These are phyloP conservation scores for Sequoiadendron giganteum DNA, from an alignment of 75 land plant species.

Conservation along the genomic window DNA sequence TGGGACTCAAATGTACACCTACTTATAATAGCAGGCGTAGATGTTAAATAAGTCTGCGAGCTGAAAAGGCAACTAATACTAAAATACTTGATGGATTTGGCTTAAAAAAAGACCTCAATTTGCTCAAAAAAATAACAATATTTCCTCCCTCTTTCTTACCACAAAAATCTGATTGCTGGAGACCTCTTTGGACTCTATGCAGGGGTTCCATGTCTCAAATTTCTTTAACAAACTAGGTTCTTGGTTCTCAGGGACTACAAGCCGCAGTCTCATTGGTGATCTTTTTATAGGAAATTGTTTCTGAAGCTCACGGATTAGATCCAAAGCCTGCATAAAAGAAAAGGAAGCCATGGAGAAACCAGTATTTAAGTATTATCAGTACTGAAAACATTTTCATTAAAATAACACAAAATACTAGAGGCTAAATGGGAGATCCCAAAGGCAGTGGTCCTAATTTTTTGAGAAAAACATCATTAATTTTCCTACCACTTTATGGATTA, in stretches of 20 bases:
- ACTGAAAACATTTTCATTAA: background rate
- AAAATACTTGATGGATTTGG: background rate
- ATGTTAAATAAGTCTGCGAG: background rate
- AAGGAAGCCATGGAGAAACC: background rate
- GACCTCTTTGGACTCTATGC: constrained; percentile 59
- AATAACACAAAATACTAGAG: background rate
- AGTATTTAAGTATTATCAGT: background rate
- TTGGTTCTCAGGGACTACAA: constrained; percentile 47
- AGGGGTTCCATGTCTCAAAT: constrained; percentile 61
- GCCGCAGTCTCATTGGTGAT: constrained; percentile 74
- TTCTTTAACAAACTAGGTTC: constrained; percentile 47
- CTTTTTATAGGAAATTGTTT: constrained; percentile 88
- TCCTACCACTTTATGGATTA: background rate
- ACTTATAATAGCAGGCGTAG: background rate
- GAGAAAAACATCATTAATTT: background rate
- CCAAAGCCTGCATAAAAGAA: constrained; percentile 75
- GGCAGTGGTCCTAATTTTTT: background rate
- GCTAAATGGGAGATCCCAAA: background rate
- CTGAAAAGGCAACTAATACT: background rate
- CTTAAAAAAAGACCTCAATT: background rate
- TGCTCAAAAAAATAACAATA: background rate
- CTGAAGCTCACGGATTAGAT: constrained; percentile 87
- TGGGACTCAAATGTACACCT: background rate
- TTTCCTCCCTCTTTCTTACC: constrained; percentile 34
- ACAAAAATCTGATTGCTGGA: constrained; percentile 51